Base-by-base conservation (phyloP, 441 rosid genomes). In the Manihot esculenta region DNA sequence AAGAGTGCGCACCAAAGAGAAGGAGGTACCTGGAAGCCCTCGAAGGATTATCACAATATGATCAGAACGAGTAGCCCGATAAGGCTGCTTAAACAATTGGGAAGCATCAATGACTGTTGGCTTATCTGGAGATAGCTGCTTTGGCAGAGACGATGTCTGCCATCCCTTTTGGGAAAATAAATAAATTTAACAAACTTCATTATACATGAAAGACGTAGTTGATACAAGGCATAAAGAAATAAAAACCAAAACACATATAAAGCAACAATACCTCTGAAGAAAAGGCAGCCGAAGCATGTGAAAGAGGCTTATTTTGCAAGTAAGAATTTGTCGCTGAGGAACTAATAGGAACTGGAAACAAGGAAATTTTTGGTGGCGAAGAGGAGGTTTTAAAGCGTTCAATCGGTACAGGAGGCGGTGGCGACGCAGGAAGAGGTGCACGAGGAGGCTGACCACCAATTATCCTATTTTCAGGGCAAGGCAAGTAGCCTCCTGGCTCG, bases 11-110 rank as follows among this genome's bases (percentile, higher is more conserved):
- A 21, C 53, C 18, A 38, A 15, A 8, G 30, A 35, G 13, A 11
- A 49, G 30, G 23, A 38, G 18, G 45, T 33, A 91, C 97, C 99
- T 57, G 97, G 97, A 75, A 94, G 91, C 47, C 99, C 99, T 33
- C 97, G 88, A 62, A 90, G 90, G 56, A 94, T 88, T 66, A 94
- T 80, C 58, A 87, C 97, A 83, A 94, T 79, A 80, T 86, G 91
- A 80, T 87, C 93, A 51, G 93, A 97, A 20, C 92, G 97, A 56
- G 82, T 62, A 5, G 85, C 76, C 30, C 93, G 84, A 81, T 80
- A 74, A 71, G 97, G 97, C 73, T 74, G 80, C 84, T 81, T 89
- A 68, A 94, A 87, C 78, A 94, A 76, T 64, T 84, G 78, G 13
- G 89, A 82, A 68, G 94, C 93, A 79, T 89, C 90, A 44, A 94